These are phyloP conservation scores for Dothideomycetes sp. DNA, from an alignment of 2,329 filamentous ascomycete genomes.

Conservation along the genomic window DNA sequence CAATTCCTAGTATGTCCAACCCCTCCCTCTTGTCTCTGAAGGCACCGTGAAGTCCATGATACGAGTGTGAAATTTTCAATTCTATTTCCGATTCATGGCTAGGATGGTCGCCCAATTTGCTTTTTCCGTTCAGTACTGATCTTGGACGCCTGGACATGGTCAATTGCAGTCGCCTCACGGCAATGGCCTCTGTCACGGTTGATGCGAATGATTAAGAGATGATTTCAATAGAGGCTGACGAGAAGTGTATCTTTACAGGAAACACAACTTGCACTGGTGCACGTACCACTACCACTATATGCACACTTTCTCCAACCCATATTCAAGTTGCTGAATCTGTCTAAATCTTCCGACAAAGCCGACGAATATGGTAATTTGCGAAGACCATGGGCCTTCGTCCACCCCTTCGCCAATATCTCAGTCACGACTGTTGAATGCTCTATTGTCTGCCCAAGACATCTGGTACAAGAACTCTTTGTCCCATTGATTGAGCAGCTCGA, in stretches of 20 bases:
- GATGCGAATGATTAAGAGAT: too few relatives aligned
- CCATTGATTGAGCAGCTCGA: conserved; percentile 58
- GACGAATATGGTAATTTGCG: conserved; percentile 23
- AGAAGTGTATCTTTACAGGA: conserved; percentile 55
- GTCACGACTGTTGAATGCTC: conserved; percentile 89
- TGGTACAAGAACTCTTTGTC: conserved; percentile 64
- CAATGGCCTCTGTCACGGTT: too few relatives aligned
- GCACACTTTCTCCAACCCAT: conserved; percentile 74
- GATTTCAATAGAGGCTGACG: too few relatives aligned
- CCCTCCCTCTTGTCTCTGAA: conserved; percentile 18
- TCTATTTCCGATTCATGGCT: too few relatives aligned
- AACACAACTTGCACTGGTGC: conserved; percentile 75
- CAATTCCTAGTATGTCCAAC: conserved; percentile 34
- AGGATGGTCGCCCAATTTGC: too few relatives aligned
- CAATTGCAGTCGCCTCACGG: too few relatives aligned
- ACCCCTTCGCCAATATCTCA: conserved; percentile 86
- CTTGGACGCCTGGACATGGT: too few relatives aligned
- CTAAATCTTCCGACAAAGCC: conserved; percentile 25
- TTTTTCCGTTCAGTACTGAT: too few relatives aligned
- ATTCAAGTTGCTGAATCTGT: conserved; percentile 61
- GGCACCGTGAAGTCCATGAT: too few relatives aligned
- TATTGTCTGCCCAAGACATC: conserved; percentile 70
- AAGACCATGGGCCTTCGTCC: conserved; percentile 39
- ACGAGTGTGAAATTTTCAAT: too few relatives aligned
- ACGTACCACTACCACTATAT: conserved; percentile 74